A percentile compares a stretch with the other conserved stretches of the same genome.
Evolutionary conservation across 2,329 filamentous ascomycete genomes (phyloP).

Genomic region (Trichothecium roseum): DNA sequence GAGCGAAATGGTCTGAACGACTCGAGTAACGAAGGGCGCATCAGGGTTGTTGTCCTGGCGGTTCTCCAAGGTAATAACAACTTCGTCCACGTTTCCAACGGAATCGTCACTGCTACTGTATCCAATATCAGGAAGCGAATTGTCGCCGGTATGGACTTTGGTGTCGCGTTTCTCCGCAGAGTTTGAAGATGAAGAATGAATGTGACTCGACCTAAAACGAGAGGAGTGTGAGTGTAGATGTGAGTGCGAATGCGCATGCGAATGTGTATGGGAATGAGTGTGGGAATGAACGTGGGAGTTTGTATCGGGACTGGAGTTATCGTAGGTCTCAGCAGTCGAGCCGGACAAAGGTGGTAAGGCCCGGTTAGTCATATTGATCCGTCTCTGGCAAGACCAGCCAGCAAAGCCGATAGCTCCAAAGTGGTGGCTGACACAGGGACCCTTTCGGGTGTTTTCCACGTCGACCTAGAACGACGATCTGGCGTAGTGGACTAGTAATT

Average conservation of each 20-base stretch:
- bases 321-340: slow-evolving; percentile 16
- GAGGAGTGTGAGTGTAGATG: slow-evolving; percentile 10
- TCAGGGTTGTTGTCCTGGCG: neutral
- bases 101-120: no score
- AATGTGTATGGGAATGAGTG: slow-evolving; percentile 13
- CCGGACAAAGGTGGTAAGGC: slow-evolving; percentile 25
- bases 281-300: slow-evolving; percentile 1
- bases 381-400: no score
- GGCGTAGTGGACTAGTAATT: no score
- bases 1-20: slow-evolving; percentile 46
- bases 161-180: neutral
- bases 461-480: no score
- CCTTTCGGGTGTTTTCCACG: no score
- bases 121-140: no score
- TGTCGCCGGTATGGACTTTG: no score
- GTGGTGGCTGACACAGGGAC: no score
- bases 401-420: no score
- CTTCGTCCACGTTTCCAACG: no score
- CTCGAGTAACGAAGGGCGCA: slow-evolving; percentile 25
- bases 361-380: slow-evolving; percentile 21
- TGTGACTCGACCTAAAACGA: slow-evolving; percentile 5
- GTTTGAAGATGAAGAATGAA: slow-evolving; percentile 8
- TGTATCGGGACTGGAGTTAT: slow-evolving; percentile 5
- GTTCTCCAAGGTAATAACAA: no score
- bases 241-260: slow-evolving; percentile 13